These are phyloP conservation scores for Singerocomus inundabilis DNA, from an alignment of 1,284 basidiomycete genomes.

Conservation along the genomic window DNA sequence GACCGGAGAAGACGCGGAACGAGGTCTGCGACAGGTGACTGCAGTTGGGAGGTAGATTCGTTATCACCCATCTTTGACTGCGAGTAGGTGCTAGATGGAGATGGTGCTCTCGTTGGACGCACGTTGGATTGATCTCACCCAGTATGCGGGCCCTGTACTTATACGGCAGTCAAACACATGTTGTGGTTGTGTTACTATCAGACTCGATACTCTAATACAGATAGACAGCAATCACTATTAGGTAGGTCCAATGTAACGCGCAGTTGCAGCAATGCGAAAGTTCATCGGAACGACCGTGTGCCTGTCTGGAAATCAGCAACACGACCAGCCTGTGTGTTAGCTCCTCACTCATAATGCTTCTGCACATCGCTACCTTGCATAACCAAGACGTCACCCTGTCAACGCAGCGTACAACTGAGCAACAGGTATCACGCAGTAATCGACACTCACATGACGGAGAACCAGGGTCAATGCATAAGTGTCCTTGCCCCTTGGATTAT, in stretches of 20 bases:
- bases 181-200: constrained; percentile 23
- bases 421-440: not conserved
- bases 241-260: constrained; percentile 43
- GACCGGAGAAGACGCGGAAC: constrained; percentile 19
- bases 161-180: constrained; percentile 3
- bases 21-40: not conserved
- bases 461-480: constrained; percentile 50
- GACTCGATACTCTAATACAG: not conserved
- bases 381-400: constrained; percentile 69
- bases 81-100: not conserved
- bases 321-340: not conserved
- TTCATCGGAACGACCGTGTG: constrained; percentile 50
- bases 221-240: constrained; percentile 11
- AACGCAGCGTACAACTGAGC: not conserved
- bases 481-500: constrained; percentile 33
- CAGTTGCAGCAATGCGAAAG: constrained; percentile 55
- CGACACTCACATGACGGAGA: constrained; percentile 60
- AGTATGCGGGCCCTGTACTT: too few species aligned
- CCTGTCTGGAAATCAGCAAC: constrained; percentile 28
- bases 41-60: not conserved
- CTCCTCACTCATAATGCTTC: constrained; percentile 62
- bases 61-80: constrained; percentile 9
- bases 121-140: not conserved
- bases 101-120: not conserved
- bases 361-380: constrained; percentile 72